phyloP scores from a whole-genome alignment of 805 yeast species.

The Saccharomycopsis fibuligera region DNA sequence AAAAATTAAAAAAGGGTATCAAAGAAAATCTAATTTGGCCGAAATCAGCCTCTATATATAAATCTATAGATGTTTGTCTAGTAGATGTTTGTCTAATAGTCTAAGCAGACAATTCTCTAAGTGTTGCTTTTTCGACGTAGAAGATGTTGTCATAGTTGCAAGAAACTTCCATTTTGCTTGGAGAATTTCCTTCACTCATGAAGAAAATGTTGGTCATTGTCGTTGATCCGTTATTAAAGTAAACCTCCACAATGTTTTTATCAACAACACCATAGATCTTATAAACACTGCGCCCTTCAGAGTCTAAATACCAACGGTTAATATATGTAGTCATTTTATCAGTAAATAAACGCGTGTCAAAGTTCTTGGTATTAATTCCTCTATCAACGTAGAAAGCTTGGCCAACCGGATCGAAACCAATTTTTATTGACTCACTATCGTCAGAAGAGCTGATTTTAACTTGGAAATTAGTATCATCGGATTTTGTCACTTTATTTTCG shows the following conservation, averaged over 20 bases:
- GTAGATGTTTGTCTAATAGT: too few relatives aligned
- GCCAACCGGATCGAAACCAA: slow-evolving; percentile 27
- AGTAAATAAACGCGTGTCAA: slow-evolving; percentile 27
- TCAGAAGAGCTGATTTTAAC: slow-evolving; percentile 19
- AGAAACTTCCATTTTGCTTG: too few relatives aligned
- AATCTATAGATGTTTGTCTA: too few relatives aligned
- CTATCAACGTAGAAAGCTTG: slow-evolving; percentile 28
- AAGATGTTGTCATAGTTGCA: too few relatives aligned
- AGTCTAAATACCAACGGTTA: slow-evolving; percentile 22
- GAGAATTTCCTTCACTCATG: too few relatives aligned
- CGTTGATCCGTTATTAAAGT: slow-evolving; percentile 28
- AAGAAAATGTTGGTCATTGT: slow-evolving; percentile 29
- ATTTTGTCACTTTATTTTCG: slow-evolving; percentile 6
- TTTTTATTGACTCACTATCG: slow-evolving; percentile 25
- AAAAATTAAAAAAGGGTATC: too few relatives aligned
- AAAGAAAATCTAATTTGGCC: too few relatives aligned
- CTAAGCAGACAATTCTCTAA: too few relatives aligned
- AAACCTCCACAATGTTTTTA: slow-evolving; percentile 28
- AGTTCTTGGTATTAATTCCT: slow-evolving; percentile 23
- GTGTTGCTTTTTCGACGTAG: too few relatives aligned
- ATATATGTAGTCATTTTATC: slow-evolving; percentile 26
- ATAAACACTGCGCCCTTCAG: slow-evolving; percentile 22
- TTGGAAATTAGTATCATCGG: too few relatives aligned
- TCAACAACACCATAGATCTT: slow-evolving; percentile 29
- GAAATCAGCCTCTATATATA: too few relatives aligned